A percentile compares a stretch with the other conserved stretches of the same genome.
Conservation (phyloP, 345 rosid genomes). For the Hirschfeldia incana region DNA sequence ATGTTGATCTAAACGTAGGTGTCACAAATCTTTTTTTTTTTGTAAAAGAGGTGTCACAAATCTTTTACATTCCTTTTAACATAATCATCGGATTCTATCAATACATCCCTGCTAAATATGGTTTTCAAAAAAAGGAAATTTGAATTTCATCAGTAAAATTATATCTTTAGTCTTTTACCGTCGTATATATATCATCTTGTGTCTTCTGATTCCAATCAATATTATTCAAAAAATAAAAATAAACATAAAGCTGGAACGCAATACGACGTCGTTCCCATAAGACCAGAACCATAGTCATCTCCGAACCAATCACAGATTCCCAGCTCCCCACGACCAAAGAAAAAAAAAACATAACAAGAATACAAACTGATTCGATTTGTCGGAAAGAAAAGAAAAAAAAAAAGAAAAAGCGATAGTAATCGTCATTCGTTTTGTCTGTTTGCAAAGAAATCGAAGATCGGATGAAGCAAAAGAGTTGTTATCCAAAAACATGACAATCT, state of each 20-base stretch:
- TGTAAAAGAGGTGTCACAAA: too few species aligned
- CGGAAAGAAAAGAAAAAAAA: background rate
- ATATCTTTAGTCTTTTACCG: too few species aligned
- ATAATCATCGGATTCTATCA: too few species aligned
- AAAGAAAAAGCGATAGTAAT: background rate
- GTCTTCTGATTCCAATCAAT: too few species aligned
- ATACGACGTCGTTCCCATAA: background rate
- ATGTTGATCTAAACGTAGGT: too few species aligned
- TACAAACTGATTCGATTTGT: background rate
- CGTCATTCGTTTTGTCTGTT: background rate
- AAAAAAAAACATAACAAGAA: background rate
- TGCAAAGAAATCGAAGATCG: slow-evolving; percentile 11
- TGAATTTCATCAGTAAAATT: too few species aligned
- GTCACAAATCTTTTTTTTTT: too few species aligned
- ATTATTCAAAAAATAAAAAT: background rate
- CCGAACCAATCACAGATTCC: background rate
- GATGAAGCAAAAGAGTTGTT: slow-evolving; percentile 27
- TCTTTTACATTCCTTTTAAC: too few species aligned
- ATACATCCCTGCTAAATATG: too few species aligned
- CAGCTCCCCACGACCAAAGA: background rate
- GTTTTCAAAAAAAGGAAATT: too few species aligned
- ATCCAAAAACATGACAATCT: slow-evolving; percentile 23
- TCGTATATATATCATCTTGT: too few species aligned
- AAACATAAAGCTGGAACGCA: background rate
- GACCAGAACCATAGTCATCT: background rate